Conservation (phyloP, 2,329 filamentous ascomycete species). For the Neoascochyta sp. region DNA sequence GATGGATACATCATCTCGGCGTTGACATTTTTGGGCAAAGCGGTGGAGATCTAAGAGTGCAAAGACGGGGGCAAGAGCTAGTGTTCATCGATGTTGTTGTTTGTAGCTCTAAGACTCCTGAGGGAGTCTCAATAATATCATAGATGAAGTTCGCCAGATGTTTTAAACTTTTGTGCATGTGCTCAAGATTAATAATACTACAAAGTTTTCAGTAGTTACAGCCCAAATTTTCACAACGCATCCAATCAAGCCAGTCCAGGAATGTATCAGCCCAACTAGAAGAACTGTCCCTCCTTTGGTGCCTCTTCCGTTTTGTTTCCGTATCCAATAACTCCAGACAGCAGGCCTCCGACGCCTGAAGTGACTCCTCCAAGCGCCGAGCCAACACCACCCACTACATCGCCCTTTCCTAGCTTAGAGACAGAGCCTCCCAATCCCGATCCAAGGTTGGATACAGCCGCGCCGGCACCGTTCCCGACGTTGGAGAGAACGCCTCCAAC, state of each 20-base stretch:
- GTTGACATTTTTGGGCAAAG: slow-evolving; percentile 44
- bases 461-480: slow-evolving; percentile 42
- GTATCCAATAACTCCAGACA: slow-evolving; percentile 30
- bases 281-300: slow-evolving; percentile 9
- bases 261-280: no score
- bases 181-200: no score
- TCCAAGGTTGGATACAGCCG: slow-evolving; percentile 42
- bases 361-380: slow-evolving; percentile 43
- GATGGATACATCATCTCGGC: slow-evolving; percentile 52
- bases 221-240: no score
- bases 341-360: slow-evolving; percentile 36
- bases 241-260: no score
- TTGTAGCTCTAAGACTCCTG: no score
- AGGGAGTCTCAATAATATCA: no score
- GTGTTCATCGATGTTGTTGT: no score
- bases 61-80: no score
- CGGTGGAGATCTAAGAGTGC: no score
- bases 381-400: slow-evolving; percentile 44
- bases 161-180: no score
- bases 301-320: slow-evolving; percentile 19
- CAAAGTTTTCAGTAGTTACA: no score
- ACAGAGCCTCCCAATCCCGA: slow-evolving; percentile 46
- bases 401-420: slow-evolving; percentile 44
- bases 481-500: slow-evolving; percentile 43
- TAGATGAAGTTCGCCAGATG: no score